phyloP scores from a whole-genome alignment of 495 filamentous ascomycete genomes.

The Cladorrhinum samala region DNA sequence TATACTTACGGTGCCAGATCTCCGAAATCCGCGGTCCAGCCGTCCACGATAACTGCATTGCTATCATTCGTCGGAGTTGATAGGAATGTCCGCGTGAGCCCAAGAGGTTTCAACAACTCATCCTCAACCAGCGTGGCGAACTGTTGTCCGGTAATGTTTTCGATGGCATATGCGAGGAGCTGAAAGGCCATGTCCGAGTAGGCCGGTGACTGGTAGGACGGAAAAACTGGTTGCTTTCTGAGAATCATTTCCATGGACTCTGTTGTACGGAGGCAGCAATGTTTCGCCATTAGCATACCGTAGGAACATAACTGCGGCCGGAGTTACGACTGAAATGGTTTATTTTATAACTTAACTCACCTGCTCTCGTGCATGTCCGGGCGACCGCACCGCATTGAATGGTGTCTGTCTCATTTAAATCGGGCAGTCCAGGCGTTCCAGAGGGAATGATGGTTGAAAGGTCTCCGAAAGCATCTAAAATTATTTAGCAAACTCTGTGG shows the following conservation, averaged over 20 bases:
- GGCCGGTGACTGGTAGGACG: slow-evolving; percentile 4
- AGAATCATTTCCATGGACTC: slow-evolving; percentile 2
- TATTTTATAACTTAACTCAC: too few species aligned
- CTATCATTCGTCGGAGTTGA: slow-evolving; percentile 2
- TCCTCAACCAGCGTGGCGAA: slow-evolving; percentile 10
- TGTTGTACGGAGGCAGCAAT: slow-evolving; percentile 8
- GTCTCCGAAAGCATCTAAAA: slow-evolving; percentile 8
- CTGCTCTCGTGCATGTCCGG: too few species aligned
- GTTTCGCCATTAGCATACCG: too few species aligned
- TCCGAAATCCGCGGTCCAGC: slow-evolving; percentile 12
- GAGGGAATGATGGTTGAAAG: not conserved
- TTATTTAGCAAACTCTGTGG: not conserved
- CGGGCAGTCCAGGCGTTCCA: slow-evolving; percentile 4
- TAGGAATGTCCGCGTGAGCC: slow-evolving; percentile 15
- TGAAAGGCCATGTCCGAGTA: slow-evolving; percentile 23
- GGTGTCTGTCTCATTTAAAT: not conserved
- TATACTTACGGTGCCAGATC: slow-evolving; percentile 14
- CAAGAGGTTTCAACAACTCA: slow-evolving; percentile 10
- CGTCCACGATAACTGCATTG: slow-evolving; percentile 1
- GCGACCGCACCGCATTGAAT: slow-evolving; percentile 10
- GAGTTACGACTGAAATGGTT: too few species aligned
- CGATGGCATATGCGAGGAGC: slow-evolving; percentile 17
- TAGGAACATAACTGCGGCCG: too few species aligned
- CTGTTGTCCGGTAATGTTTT: slow-evolving; percentile 9
- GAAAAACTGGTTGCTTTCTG: not conserved